Conservation (phyloP, 2,329 filamentous ascomycete species). For the Calonectria henricotiae region DNA sequence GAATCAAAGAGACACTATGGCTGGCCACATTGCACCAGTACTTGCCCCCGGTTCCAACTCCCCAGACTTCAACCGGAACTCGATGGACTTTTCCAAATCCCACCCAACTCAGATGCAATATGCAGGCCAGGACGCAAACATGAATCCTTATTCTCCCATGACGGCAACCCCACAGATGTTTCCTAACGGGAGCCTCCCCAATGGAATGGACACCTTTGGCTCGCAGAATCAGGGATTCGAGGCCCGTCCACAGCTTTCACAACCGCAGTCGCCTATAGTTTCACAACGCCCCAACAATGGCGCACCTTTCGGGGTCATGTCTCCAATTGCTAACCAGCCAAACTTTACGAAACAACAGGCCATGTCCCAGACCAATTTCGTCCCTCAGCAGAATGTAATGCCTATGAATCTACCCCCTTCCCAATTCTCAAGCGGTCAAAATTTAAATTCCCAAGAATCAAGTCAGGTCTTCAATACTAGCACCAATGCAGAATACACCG, state of each 20-base stretch:
- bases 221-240: conserved; percentile 59
- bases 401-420: conserved; percentile 76
- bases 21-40: conserved; percentile 57
- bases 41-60: conserved; percentile 64
- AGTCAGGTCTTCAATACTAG: conserved; percentile 59
- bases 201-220: conserved; percentile 63
- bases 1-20: conserved; percentile 77
- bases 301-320: conserved; percentile 69
- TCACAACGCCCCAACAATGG: conserved; percentile 65
- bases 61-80: conserved; percentile 64
- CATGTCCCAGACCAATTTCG: conserved; percentile 68
- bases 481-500: conserved; percentile 63
- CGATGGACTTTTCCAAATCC: conserved; percentile 61
- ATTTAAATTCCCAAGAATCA: conserved; percentile 54
- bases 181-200: conserved; percentile 47
- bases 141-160: conserved; percentile 66
- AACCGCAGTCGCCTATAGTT: conserved; percentile 59
- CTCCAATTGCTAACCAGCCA: conserved; percentile 68
- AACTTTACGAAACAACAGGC: conserved; percentile 66
- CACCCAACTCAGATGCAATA: conserved; percentile 63
- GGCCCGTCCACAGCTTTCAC: conserved; percentile 50
- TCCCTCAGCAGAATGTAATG: conserved; percentile 74
- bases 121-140: conserved; percentile 63
- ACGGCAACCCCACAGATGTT: conserved; percentile 61
- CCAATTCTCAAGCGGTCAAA: conserved; percentile 64